Conservation (phyloP, 2,329 filamentous ascomycete species). For the Rutstroemia sp. region DNA sequence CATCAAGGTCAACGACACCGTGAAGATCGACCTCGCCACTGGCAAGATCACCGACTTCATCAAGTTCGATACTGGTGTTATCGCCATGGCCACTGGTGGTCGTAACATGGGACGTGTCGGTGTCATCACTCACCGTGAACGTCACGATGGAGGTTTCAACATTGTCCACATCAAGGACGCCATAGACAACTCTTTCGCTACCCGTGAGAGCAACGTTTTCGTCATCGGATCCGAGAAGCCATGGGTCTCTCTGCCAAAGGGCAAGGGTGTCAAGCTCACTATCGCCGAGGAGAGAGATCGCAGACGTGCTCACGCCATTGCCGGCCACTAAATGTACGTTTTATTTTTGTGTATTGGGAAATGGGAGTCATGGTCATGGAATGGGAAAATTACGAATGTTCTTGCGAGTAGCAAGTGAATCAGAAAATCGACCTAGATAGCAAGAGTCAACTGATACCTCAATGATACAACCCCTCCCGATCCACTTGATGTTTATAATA, state of each 20-base stretch:
- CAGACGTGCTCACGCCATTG: constrained; percentile 59
- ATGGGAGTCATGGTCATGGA: constrained; percentile 18
- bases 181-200: constrained; percentile 99
- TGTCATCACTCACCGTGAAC: constrained; percentile 99
- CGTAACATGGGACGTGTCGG: constrained; percentile 99
- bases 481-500: not conserved
- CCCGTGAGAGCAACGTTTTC: constrained; percentile 99
- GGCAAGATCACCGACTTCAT: constrained; percentile 99
- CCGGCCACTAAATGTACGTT: constrained; percentile 26
- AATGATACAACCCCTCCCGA: constrained; percentile 8
- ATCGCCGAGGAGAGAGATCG: constrained; percentile 99
- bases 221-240: constrained; percentile 98
- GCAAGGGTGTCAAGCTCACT: constrained; percentile 99
- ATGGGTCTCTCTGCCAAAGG: constrained; percentile 99
- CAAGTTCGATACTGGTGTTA: constrained; percentile 96
- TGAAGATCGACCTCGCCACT: constrained; percentile 95
- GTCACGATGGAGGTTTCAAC: constrained; percentile 99
- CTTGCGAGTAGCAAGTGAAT: constrained; percentile 20
- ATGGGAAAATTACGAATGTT: constrained; percentile 27
- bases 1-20: constrained; percentile 99
- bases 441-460: constrained; percentile 28
- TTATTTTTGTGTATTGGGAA: constrained; percentile 19
- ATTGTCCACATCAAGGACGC: constrained; percentile 99
- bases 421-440: constrained; percentile 24
- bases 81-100: constrained; percentile 98